Evolutionary conservation across 176 grass and related monocot species (phyloP).

Genomic region (Lolium rigidum): DNA sequence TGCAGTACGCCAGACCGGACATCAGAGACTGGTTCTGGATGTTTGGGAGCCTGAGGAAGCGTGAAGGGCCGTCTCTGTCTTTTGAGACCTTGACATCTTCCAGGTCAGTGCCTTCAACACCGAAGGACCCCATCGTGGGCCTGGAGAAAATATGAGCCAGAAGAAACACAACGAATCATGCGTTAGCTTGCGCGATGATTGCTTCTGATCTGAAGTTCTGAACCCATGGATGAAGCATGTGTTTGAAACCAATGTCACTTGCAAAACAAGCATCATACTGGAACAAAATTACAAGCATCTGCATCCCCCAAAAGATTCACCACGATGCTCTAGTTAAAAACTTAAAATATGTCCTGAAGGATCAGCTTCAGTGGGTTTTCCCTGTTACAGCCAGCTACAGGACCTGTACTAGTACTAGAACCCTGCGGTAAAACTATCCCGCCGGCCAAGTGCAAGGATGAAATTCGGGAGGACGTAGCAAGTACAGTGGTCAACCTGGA

Average conservation of each 20-base stretch:
- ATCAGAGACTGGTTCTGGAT: constrained; percentile 77
- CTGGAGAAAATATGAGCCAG: constrained; percentile 43
- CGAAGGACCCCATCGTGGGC: constrained; percentile 54
- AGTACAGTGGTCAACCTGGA: neutral
- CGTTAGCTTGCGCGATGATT: constrained; percentile 20
- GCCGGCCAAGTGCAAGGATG: neutral
- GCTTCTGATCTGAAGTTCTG: neutral
- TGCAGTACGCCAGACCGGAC: constrained; percentile 86
- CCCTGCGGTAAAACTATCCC: neutral
- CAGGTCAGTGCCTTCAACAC: constrained; percentile 67
- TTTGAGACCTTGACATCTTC: constrained; percentile 82
- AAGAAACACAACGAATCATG: constrained; percentile 27
- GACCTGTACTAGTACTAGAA: neutral
- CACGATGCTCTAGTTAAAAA: neutral
- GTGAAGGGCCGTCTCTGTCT: constrained; percentile 60
- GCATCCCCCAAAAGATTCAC: neutral
- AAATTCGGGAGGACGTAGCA: neutral
- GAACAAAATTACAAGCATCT: neutral
- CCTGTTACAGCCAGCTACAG: neutral
- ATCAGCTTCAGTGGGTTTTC: neutral
- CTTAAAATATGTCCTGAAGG: neutral
- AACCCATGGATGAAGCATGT: neutral
- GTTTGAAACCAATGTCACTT: neutral
- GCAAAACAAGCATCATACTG: neutral
- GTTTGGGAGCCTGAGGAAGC: constrained; percentile 51